Evolutionary conservation across 768 basidiomycete species (phyloP), one percentile per base, ranked within the genome.

Genomic region (Floccularia luteovirens): DNA sequence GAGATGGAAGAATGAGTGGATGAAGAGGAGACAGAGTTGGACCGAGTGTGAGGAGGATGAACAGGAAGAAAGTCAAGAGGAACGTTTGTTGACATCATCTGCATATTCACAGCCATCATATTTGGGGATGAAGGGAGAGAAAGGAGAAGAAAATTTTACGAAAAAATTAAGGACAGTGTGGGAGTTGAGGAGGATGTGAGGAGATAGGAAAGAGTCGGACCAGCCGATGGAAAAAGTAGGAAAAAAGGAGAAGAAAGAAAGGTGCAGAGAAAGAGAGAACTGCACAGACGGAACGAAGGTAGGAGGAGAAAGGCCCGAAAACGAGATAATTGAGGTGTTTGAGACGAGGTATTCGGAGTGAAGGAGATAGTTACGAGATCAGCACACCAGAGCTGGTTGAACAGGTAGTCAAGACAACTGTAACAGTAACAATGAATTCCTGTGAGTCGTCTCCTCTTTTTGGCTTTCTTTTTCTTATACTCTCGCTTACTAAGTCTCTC

Each of bases 71-170:
- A 86, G 59, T 87, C 83, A 63, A 85, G 75, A 45, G 82, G 73
- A 54, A 78, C 63, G 58, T 66, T 73, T 47, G 74, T 63, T 46
- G 80, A 68, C 71, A 83, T 77, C 63, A 80, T 73, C 60, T 84
- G 81, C 49, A 83, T 70, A 60, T 80, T 82, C 61, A 82, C 75
- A 53, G 82, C 77, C 63, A 82, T 75, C 81, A 86, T 84, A 43
- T 53, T 50, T 55, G 45, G 36, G 43, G 38, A n/a, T 39, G 19
- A 31, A 32, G 31, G 31, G 32, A 43, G 14, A 47, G 30, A 36
- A 44, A 46, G 44, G 42, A 13, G 49, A 28, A 34, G 30, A 41
- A 36, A 37, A n/a, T n/a, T n/a, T n/a, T n/a, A n/a, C n/a, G n/a
- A n/a, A n/a, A n/a, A n/a, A n/a, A n/a, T n/a, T n/a, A 39, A 36